These are phyloP conservation scores for Eucalyptus urophylla DNA, from an alignment of 345 rosid genomes.

Conservation along the genomic window DNA sequence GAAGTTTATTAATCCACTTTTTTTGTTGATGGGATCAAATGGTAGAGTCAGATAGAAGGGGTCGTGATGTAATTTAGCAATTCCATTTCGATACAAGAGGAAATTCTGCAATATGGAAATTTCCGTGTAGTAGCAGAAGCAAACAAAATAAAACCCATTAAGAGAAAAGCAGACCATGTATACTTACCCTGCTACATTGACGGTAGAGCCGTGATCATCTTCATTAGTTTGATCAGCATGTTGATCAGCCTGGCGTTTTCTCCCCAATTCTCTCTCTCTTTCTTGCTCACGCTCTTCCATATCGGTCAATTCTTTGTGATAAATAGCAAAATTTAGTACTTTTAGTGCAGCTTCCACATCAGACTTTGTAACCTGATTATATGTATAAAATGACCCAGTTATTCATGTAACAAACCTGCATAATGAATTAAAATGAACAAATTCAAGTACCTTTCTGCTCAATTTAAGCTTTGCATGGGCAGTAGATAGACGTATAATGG, in stretches of 20 bases:
- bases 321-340: conserved; percentile 90
- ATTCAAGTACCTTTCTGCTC: conserved; percentile 59
- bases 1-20: not conserved
- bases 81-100: not conserved
- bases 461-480: conserved; percentile 95
- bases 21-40: not conserved
- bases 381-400: not conserved
- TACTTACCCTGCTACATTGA: conserved; percentile 38
- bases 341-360: conserved; percentile 93
- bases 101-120: not conserved
- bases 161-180: not conserved
- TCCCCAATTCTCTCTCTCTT: conserved; percentile 56
- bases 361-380: conserved; percentile 48
- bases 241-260: conserved; percentile 27
- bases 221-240: conserved; percentile 5
- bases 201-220: conserved; percentile 1
- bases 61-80: not conserved
- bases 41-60: not conserved
- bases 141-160: not conserved
- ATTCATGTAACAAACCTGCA: not conserved
- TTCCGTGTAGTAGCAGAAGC: not conserved
- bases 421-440: not conserved
- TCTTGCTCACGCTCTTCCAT: conserved; percentile 95
- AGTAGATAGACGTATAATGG: conserved; percentile 93
- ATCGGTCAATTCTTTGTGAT: conserved; percentile 88